Conservation (phyloP, 2,329 filamentous ascomycete genomes). For the Calonectria pseudoturangicola region DNA sequence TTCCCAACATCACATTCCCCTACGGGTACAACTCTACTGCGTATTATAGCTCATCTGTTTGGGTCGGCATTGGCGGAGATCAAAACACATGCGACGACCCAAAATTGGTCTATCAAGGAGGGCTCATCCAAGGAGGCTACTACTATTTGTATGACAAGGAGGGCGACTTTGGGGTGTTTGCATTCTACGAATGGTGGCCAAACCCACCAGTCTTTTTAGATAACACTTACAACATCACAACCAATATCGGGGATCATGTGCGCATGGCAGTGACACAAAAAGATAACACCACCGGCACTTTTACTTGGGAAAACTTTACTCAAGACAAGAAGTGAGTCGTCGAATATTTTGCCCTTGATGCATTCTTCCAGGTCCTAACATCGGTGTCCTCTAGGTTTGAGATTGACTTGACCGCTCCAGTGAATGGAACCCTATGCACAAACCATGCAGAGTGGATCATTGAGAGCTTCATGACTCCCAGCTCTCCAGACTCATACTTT, state of each 20-base stretch:
- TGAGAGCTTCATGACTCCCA: slow-evolving; percentile 34
- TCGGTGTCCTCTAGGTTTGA: slow-evolving; percentile 17
- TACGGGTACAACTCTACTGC: slow-evolving; percentile 38
- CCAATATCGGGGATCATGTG: slow-evolving; percentile 36
- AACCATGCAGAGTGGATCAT: slow-evolving; percentile 39
- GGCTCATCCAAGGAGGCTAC: slow-evolving; percentile 32
- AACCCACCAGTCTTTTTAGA: slow-evolving; percentile 28
- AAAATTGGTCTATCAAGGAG: not conserved
- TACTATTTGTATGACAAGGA: slow-evolving; percentile 34
- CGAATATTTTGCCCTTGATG: too few species aligned
- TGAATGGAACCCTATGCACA: slow-evolving; percentile 32
- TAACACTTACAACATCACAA: slow-evolving; percentile 25
- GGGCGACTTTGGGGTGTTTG: slow-evolving; percentile 37
- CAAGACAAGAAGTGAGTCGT: slow-evolving; percentile 16
- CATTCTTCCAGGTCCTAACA: not conserved
- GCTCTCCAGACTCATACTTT: slow-evolving; percentile 16
- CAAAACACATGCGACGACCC: slow-evolving; percentile 30
- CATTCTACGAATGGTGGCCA: slow-evolving; percentile 38
- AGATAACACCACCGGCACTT: slow-evolving; percentile 30
- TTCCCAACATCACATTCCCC: slow-evolving; percentile 39
- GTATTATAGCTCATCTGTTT: slow-evolving; percentile 35
- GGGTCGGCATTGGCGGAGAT: slow-evolving; percentile 36
- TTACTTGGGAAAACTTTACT: slow-evolving; percentile 36
- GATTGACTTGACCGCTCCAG: slow-evolving; percentile 20
- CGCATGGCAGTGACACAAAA: slow-evolving; percentile 36